Evolutionary conservation across 164 flowering plant genomes (phyloP).

Genomic region (Kingdonia uniflora): DNA sequence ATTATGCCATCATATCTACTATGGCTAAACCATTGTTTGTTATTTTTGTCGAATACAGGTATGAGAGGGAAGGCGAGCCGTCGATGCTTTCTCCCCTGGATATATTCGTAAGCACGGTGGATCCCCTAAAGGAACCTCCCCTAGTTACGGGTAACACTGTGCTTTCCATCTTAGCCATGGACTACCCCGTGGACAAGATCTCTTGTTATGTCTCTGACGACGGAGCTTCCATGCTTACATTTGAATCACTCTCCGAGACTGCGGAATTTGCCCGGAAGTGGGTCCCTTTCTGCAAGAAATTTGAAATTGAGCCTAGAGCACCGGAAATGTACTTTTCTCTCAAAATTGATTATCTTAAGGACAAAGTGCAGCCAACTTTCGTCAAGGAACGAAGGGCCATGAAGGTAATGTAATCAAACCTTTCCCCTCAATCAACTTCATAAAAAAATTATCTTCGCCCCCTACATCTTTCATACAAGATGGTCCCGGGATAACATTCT

Average conservation of each 20-base stretch:
- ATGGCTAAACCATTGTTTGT: no score
- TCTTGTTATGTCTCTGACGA: conserved; percentile 96
- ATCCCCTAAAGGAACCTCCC: conserved; percentile 92
- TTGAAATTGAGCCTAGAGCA: conserved; percentile 77
- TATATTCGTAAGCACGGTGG: conserved; percentile 92
- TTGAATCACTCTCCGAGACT: conserved; percentile 75
- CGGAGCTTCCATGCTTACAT: conserved; percentile 90
- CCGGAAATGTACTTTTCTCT: conserved; percentile 94
- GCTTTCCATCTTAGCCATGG: conserved; percentile 85
- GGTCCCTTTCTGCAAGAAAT: conserved; percentile 93
- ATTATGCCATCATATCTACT: no score
- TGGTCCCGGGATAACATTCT: no score
- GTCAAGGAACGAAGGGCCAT: conserved; percentile 92
- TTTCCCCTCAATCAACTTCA: no score
- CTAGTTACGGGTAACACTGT: conserved; percentile 85
- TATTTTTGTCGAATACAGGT: conserved; percentile 43
- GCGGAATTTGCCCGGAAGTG: conserved; percentile 85
- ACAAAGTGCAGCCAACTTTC: conserved; percentile 86
- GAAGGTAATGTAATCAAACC: conserved; percentile 60
- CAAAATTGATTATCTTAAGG: conserved; percentile 89
- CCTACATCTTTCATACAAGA: no score
- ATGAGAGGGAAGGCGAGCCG: conserved; percentile 67
- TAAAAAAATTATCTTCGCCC: no score
- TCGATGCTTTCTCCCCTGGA: conserved; percentile 77
- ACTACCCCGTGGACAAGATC: conserved; percentile 85